phyloP scores from a whole-genome alignment of 192 early-diverging fungal genomes.

The Mortierella antarctica region DNA sequence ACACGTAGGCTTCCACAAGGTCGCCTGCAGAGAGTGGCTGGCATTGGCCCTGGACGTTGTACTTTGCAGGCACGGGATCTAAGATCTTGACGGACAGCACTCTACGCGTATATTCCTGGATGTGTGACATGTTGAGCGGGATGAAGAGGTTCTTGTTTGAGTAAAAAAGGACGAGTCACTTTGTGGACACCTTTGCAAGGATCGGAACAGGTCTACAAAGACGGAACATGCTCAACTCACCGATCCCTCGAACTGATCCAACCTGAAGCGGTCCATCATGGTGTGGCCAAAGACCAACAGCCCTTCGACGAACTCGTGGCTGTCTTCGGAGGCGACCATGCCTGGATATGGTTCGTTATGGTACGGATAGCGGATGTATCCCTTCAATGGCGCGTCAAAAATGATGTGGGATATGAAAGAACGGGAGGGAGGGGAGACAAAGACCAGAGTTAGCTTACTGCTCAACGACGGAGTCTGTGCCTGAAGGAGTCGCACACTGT shows the following conservation, averaged over 20 bases:
- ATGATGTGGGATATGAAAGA: neutral
- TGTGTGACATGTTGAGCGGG: neutral
- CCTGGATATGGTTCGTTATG: conserved; percentile 48
- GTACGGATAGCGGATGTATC: conserved; percentile 39
- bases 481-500: neutral
- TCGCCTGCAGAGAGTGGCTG: conserved; percentile 19
- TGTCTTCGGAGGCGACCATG: conserved; percentile 41
- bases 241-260: conserved; percentile 44
- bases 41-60: conserved; percentile 3
- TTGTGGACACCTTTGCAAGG: conserved; percentile 19
- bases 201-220: conserved; percentile 23
- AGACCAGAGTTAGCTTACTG: too few relatives aligned
- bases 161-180: neutral
- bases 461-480: too few relatives aligned
- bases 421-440: neutral
- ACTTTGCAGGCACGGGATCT: conserved; percentile 20
- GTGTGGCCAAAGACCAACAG: conserved; percentile 43
- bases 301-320: conserved; percentile 20
- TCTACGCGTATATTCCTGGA: conserved; percentile 39
- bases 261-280: conserved; percentile 29
- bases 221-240: neutral
- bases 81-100: conserved; percentile 23
- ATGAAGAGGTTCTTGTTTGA: neutral
- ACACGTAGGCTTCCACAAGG: conserved; percentile 28
- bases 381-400: conserved; percentile 9